Evolutionary conservation across 2,329 filamentous ascomycete genomes (phyloP).

Genomic region (Sporothrix variecibatus): DNA sequence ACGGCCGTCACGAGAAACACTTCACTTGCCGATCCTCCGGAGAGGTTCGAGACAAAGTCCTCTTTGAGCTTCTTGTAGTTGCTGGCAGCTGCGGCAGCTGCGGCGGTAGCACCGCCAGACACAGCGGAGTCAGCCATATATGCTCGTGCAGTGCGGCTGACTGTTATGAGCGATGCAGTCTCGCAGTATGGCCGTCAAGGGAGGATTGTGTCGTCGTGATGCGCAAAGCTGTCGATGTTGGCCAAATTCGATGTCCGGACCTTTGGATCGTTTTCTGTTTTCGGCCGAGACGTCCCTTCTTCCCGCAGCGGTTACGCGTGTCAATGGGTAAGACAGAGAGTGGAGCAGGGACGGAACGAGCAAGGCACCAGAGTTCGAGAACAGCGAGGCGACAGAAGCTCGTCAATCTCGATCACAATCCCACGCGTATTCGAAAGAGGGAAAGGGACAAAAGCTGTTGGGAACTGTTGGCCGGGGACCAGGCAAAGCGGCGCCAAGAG

Average conservation of each 20-base stretch:
- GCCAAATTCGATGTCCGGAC: background rate
- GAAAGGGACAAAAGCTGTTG: background rate
- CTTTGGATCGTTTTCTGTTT: background rate
- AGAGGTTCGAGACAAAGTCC: constrained; percentile 89
- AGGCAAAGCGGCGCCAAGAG: background rate
- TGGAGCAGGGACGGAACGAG: background rate
- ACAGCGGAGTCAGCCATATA: constrained; percentile 24
- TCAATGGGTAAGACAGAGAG: constrained; percentile 4
- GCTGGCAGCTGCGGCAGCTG: constrained; percentile 38
- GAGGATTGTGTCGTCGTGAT: background rate
- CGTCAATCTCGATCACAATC: constrained; percentile 6
- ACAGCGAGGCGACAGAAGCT: background rate
- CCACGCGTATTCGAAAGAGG: background rate
- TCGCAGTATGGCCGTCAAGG: background rate
- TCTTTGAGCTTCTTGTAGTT: constrained; percentile 92
- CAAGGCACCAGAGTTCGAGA: background rate
- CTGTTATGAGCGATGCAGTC: background rate
- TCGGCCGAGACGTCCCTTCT: background rate
- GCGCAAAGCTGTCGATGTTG: background rate
- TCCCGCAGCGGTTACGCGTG: background rate
- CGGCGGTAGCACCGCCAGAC: constrained; percentile 5
- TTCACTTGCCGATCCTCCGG: constrained; percentile 79
- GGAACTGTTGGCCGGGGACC: background rate
- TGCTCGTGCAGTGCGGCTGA: background rate
- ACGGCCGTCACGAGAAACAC: constrained; percentile 85